A percentile compares a stretch with the other conserved stretches of the same genome.
Conservation (phyloP, 2,329 filamentous ascomycete species). For the Calcarisporium arbuscula region DNA sequence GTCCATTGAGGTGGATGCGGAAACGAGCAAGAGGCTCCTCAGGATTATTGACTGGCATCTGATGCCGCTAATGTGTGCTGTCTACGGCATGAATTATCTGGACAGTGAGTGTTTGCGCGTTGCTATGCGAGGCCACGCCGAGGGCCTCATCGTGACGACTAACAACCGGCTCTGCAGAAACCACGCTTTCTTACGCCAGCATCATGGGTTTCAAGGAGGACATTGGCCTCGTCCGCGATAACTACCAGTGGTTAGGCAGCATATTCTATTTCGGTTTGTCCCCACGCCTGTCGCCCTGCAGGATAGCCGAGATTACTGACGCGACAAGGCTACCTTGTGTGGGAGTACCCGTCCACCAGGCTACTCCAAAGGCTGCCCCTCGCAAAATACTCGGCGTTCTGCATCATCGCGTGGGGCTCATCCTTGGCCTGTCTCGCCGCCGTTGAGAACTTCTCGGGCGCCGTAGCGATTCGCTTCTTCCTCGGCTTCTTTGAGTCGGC, state of each 20-base stretch:
- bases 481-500: slow-evolving; percentile 10
- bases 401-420: slow-evolving; percentile 10
- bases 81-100: slow-evolving; percentile 10
- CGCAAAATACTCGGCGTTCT: slow-evolving; percentile 10
- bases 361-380: slow-evolving; percentile 8
- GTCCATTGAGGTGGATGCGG: slow-evolving; percentile 4
- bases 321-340: slow-evolving; percentile 9
- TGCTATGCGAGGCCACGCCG: too few relatives aligned
- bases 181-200: slow-evolving; percentile 9
- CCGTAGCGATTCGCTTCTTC: slow-evolving; percentile 10
- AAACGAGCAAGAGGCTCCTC: slow-evolving; percentile 7
- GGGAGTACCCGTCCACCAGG: slow-evolving; percentile 9
- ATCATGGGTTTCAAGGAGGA: slow-evolving; percentile 8
- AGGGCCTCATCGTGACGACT: neutral
- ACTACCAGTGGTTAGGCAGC: slow-evolving; percentile 9
- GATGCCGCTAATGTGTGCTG: slow-evolving; percentile 9
- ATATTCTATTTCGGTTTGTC: slow-evolving; percentile 8
- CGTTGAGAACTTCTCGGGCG: slow-evolving; percentile 7
- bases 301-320: too few relatives aligned
- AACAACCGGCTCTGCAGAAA: slow-evolving; percentile 5
- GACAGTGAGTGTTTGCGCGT: slow-evolving; percentile 9
- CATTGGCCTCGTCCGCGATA: slow-evolving; percentile 7
- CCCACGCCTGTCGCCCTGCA: too few relatives aligned
- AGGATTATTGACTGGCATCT: slow-evolving; percentile 9
- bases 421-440: slow-evolving; percentile 6